Percentiles rank a stretch among this genome's conserved stretches.
phyloP scores from a whole-genome alignment of 179 eudicot genomes.

The Silene noctiflora region DNA sequence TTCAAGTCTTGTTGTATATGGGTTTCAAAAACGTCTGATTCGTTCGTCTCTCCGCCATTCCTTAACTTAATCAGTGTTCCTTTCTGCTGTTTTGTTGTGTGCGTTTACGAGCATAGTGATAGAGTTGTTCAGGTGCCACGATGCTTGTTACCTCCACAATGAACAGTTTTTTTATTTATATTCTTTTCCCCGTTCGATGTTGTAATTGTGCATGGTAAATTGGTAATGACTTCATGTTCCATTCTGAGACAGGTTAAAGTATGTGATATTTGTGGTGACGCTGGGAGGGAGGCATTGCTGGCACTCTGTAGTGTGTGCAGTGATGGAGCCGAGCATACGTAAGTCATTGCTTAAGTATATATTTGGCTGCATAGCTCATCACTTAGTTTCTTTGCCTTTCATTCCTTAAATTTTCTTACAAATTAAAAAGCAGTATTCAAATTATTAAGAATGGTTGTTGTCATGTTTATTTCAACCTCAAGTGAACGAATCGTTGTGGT shows the following conservation, averaged over 20 bases:
- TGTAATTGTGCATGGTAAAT: neutral
- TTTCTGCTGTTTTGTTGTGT: neutral
- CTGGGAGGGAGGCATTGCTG: constrained; percentile 43
- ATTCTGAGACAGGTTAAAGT: constrained; percentile 30
- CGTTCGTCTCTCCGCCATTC: neutral
- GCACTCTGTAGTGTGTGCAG: constrained; percentile 46
- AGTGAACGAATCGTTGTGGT: too few relatives aligned
- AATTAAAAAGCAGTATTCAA: neutral
- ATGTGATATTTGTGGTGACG: constrained; percentile 52
- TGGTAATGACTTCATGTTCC: constrained; percentile 14
- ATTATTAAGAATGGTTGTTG: neutral
- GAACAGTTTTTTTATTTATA: neutral
- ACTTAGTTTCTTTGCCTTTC: neutral
- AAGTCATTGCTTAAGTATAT: constrained; percentile 14
- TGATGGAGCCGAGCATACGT: constrained; percentile 56
- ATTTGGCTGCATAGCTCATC: neutral
- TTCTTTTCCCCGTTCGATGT: neutral
- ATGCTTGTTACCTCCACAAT: constrained; percentile 3
- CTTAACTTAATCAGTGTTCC: neutral
- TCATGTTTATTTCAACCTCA: too few relatives aligned
- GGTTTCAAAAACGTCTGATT: too few relatives aligned
- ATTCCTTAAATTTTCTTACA: neutral
- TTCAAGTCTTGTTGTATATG: too few relatives aligned
- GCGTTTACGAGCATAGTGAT: too few relatives aligned
- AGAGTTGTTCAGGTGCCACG: neutral